phyloP scores from a whole-genome alignment of 2,329 filamentous ascomycete species.

The Pseudocercospora fuligena region DNA sequence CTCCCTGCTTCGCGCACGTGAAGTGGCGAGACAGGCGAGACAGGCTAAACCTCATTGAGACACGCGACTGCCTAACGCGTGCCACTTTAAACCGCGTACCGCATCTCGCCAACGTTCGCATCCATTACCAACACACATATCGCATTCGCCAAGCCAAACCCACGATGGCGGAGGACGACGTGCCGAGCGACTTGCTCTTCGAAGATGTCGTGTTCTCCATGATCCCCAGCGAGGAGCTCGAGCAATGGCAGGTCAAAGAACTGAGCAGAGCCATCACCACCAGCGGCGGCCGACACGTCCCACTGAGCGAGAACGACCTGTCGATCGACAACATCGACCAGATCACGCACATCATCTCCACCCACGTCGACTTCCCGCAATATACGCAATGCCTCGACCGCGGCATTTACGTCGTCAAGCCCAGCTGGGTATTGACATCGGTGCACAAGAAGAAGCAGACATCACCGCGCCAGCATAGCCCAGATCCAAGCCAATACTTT shows the following conservation, averaged over 20 bases:
- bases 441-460: constrained; percentile 71
- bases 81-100: not conserved
- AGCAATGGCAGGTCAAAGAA: constrained; percentile 49
- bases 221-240: constrained; percentile 45
- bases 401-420: constrained; percentile 83
- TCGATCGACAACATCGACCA: constrained; percentile 47
- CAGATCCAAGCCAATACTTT: constrained; percentile 89
- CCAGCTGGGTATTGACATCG: constrained; percentile 77
- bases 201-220: constrained; percentile 48
- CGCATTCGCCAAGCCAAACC: not conserved
- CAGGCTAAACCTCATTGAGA: not conserved
- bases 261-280: constrained; percentile 45
- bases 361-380: constrained; percentile 88
- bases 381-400: constrained; percentile 74
- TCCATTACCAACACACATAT: not conserved
- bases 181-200: constrained; percentile 41
- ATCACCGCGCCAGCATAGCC: constrained; percentile 82
- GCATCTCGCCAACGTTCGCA: not conserved
- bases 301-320: constrained; percentile 45
- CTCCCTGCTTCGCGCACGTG: not conserved
- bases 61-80: constrained; percentile 13
- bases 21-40: not conserved
- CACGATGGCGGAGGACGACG: constrained; percentile 24
- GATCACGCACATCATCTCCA: constrained; percentile 70
- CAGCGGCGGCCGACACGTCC: constrained; percentile 55